phyloP scores from a whole-genome alignment of 208 protist species.

The Trypanosoma boissoni region DNA sequence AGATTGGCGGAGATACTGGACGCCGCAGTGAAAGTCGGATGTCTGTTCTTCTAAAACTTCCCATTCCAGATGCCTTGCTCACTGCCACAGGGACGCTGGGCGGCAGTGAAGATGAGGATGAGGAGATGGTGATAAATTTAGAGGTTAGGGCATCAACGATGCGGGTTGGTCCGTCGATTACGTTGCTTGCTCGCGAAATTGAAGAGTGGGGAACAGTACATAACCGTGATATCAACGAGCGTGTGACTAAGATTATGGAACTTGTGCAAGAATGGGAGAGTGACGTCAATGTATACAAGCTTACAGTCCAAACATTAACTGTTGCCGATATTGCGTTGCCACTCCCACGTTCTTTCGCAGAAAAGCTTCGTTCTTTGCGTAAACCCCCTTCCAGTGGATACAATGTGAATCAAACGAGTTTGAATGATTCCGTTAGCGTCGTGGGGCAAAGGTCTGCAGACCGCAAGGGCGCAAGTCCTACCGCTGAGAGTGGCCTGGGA shows the following conservation, averaged over 20 bases:
- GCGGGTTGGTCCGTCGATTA: constrained; percentile 66
- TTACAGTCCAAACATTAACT: constrained; percentile 35
- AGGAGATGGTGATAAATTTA: constrained; percentile 40
- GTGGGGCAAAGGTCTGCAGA: too few species aligned
- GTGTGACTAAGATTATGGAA: background rate
- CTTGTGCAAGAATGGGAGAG: constrained; percentile 37
- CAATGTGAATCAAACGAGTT: too few species aligned
- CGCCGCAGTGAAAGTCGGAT: constrained; percentile 23
- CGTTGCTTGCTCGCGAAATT: constrained; percentile 65
- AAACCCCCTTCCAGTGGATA: constrained; percentile 11
- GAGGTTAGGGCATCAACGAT: constrained; percentile 71
- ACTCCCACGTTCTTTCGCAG: constrained; percentile 51
- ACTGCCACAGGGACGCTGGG: constrained; percentile 25
- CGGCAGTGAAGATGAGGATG: constrained; percentile 17
- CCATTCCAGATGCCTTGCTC: constrained; percentile 46
- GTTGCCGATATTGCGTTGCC: constrained; percentile 72
- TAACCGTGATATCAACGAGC: constrained; percentile 22
- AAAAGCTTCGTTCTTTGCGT: constrained; percentile 10
- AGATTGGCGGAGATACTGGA: background rate
- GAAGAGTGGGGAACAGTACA: constrained; percentile 42
- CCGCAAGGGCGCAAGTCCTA: too few species aligned
- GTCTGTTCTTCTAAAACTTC: constrained; percentile 47
- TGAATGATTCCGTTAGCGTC: too few species aligned
- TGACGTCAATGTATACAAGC: constrained; percentile 19
- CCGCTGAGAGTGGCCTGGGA: too few species aligned